Evolutionary conservation across 345 rosid genomes (phyloP).

Genomic region (Heritiera littoralis): DNA sequence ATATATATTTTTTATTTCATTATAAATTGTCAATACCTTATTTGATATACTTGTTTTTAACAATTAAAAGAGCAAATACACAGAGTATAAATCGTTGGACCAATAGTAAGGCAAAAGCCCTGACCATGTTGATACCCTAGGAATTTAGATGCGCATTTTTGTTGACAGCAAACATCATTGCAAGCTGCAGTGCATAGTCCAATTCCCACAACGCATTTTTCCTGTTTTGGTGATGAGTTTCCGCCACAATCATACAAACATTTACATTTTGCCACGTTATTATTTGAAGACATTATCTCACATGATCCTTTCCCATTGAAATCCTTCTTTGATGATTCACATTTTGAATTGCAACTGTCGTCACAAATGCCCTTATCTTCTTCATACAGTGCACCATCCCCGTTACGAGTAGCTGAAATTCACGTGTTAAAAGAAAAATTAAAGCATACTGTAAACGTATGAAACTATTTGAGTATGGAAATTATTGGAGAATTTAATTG

Average conservation of each 20-base stretch:
- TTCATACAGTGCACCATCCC: neutral
- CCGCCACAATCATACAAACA: neutral
- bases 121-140: neutral
- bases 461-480: no score
- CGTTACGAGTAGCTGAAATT: neutral
- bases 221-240: neutral
- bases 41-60: neutral
- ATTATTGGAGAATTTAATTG: no score
- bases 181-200: neutral
- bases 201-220: slow-evolving; percentile 4
- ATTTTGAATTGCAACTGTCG: neutral
- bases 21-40: neutral
- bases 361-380: neutral
- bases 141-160: neutral
- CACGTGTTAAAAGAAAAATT: no score
- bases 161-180: neutral
- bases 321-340: neutral
- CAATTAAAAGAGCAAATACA: slow-evolving; percentile 8
- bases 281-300: neutral
- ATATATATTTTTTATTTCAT: neutral
- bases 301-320: neutral
- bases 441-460: no score
- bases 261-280: neutral
- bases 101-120: neutral
- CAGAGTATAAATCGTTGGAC: neutral